Base-by-base conservation (phyloP, 495 filamentous ascomycete species). In the Neurospora africana region DNA sequence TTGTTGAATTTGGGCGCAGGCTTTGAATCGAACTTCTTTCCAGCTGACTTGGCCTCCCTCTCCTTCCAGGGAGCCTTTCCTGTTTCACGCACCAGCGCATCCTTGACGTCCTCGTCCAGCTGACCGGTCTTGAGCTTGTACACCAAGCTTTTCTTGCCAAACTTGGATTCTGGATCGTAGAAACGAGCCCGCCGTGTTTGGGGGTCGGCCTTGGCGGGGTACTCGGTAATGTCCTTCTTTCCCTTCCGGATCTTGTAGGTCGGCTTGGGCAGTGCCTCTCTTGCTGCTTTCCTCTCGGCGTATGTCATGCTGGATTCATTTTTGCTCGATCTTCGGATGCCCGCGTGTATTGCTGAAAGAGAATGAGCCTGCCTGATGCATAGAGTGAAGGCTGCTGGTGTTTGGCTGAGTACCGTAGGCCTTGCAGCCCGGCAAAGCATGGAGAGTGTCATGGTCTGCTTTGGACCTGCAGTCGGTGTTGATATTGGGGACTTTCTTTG, bases 61-160 rank as follows among this genome's bases (percentile, higher is more conserved):
- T 36, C 43, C 10, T 38, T 36, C 68, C 43, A 72, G 30, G 4
- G 27, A 33, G 53, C 27, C 15, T 65, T 65, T 33, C 53, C 53
- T 6, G 53, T 65, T 9, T 65, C 53, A 30, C 41, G 39, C 17
- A 38, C 58, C 8, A 53, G 6, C 38, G 69, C 36, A 5, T 68
- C 67, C 27, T 71, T 76, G 10, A 79, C 9, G 15, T 79, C 75
- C 13, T 77, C 71, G 21, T 44, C 19, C 33, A 82, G 69, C 30
- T 70, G 23, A 9, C 79, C 79, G 19, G 74, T 77, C 69, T 81
- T 81, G 39, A 82, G 69, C 75, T 84, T 74, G 58, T 83, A 83
- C 2, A 85, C 84, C 19, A 85, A 27, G 68, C 84, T 86, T 58
- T 79, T 80, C 77, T 85, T 86, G 33, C 82, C 84, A 68, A 85